A percentile compares a stretch with the other conserved stretches of the same genome.
Evolutionary conservation across 164 flowering plant genomes (phyloP).

Genomic region (Houttuynia cordata): DNA sequence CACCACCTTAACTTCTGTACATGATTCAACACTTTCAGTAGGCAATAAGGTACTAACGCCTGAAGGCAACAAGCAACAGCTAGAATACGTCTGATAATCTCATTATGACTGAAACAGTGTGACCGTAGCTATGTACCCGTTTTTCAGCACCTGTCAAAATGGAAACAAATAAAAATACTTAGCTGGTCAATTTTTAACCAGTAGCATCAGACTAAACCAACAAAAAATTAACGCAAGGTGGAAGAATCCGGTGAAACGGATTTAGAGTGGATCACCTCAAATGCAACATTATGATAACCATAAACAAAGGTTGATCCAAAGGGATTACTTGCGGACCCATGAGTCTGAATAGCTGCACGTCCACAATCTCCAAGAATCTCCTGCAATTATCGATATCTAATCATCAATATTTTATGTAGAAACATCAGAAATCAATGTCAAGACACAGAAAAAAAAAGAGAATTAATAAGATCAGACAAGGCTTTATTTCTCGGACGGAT

Average conservation of each 20-base stretch:
- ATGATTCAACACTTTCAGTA: not conserved
- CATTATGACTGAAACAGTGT: constrained; percentile 74
- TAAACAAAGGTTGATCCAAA: constrained; percentile 95
- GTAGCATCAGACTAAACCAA: not conserved
- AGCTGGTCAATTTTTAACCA: constrained; percentile 1
- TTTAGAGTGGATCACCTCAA: constrained; percentile 44
- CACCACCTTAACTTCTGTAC: not conserved
- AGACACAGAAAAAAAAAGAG: not conserved
- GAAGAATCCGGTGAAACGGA: not conserved
- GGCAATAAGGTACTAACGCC: not conserved
- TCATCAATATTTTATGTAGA: too few relatives aligned
- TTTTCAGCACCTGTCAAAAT: constrained; percentile 73
- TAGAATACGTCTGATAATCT: constrained; percentile 7
- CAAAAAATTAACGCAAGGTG: not conserved
- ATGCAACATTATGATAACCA: constrained; percentile 88
- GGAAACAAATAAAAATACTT: not conserved
- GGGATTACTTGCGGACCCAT: constrained; percentile 87
- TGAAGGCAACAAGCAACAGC: not conserved
- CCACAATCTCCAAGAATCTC: constrained; percentile 95
- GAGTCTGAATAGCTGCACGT: constrained; percentile 89
- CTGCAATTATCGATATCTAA: constrained; percentile 17
- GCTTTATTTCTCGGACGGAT: too few relatives aligned
- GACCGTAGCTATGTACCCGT: constrained; percentile 86
- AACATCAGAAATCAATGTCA: not conserved
- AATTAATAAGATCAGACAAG: not conserved